Percentiles rank a stretch among this genome's conserved stretches.
These are phyloP conservation scores for Cyclocybe cylindracea DNA, from an alignment of 768 basidiomycete species.

Conservation along the genomic window DNA sequence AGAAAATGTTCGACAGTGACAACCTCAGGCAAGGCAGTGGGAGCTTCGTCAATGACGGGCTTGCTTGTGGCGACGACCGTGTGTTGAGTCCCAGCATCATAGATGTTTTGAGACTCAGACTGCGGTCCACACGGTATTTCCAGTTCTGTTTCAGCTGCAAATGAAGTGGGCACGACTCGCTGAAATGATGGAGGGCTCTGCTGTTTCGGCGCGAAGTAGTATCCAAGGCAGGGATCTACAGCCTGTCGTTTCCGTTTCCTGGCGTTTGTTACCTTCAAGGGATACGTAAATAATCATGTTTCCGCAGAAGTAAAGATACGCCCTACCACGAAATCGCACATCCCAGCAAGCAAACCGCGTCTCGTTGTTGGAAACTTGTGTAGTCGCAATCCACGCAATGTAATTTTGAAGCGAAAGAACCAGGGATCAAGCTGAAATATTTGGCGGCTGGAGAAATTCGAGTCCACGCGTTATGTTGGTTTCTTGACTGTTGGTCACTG, in stretches of 20 bases:
- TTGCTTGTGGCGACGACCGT: background rate
- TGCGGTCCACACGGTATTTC: background rate
- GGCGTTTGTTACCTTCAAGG: too few species aligned
- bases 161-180: background rate
- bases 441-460: too few species aligned
- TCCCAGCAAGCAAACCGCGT: too few species aligned
- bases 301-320: too few species aligned
- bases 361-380: too few species aligned
- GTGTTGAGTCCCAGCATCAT: background rate
- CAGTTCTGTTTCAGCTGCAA: conserved; percentile 4
- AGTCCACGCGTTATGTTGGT: too few species aligned
- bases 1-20: conserved; percentile 33
- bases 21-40: background rate
- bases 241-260: conserved; percentile 32
- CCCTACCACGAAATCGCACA: too few species aligned
- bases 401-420: too few species aligned
- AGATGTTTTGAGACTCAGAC: background rate
- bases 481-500: too few species aligned
- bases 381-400: too few species aligned
- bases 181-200: background rate
- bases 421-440: too few species aligned
- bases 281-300: too few species aligned
- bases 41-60: background rate
- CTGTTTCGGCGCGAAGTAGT: conserved; percentile 23
- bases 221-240: conserved; percentile 41